Conservation (phyloP, 441 rosid genomes). For the Hura crepitans region DNA sequence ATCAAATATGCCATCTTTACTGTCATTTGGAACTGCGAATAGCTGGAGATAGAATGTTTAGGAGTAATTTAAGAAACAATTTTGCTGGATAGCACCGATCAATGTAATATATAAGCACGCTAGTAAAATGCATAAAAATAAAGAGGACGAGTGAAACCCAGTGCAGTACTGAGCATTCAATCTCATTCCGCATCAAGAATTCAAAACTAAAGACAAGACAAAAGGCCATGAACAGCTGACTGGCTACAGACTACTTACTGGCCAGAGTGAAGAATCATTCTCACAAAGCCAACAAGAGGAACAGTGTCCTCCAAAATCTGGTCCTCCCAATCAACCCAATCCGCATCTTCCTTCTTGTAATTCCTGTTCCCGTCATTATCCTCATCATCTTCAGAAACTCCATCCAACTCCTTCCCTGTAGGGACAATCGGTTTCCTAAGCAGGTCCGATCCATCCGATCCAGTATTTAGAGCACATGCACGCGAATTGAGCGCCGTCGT, state of each 20-base stretch:
- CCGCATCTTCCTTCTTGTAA: slow-evolving; percentile 37
- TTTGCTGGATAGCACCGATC: neutral
- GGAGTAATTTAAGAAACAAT: too few species aligned
- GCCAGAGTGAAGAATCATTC: slow-evolving; percentile 77
- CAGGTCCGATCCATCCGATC: slow-evolving; percentile 55
- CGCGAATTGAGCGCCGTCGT: slow-evolving; percentile 30
- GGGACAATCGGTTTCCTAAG: slow-evolving; percentile 48
- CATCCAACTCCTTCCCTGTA: slow-evolving; percentile 30
- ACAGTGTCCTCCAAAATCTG: slow-evolving; percentile 80
- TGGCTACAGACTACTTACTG: neutral
- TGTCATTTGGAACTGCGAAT: neutral
- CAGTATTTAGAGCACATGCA: slow-evolving; percentile 47
- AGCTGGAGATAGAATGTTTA: neutral
- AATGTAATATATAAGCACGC: neutral
- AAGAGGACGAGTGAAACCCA: neutral
- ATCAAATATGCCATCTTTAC: neutral
- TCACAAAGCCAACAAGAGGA: slow-evolving; percentile 80
- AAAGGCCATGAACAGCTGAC: neutral
- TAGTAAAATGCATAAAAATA: neutral
- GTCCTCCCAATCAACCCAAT: slow-evolving; percentile 75
- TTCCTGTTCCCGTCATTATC: slow-evolving; percentile 18
- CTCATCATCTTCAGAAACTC: slow-evolving; percentile 39
- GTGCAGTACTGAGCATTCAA: neutral
- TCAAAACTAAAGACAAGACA: neutral
- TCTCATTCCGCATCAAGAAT: neutral